phyloP scores from a whole-genome alignment of 495 filamentous ascomycete species.

The Hypoxylon fragiforme region DNA sequence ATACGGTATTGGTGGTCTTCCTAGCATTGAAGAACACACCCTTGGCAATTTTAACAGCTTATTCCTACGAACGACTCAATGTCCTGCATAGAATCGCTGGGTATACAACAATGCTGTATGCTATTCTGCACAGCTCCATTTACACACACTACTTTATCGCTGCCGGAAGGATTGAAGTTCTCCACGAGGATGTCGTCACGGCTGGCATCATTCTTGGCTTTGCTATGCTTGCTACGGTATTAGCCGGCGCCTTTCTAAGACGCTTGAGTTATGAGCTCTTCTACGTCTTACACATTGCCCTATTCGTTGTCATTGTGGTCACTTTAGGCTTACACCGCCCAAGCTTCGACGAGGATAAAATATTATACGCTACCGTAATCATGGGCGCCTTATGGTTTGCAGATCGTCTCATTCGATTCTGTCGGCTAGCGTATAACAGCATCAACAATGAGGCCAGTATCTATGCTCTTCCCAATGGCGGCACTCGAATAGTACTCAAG shows the following conservation, averaged over 20 bases:
- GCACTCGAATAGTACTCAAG: conserved; percentile 58
- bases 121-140: conserved; percentile 49
- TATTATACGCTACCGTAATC: conserved; percentile 49
- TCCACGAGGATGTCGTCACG: conserved; percentile 46
- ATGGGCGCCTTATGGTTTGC: conserved; percentile 52
- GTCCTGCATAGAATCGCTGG: conserved; percentile 61
- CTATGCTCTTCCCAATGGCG: conserved; percentile 58
- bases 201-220: conserved; percentile 55
- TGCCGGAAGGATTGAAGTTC: conserved; percentile 25
- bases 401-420: conserved; percentile 56
- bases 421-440: conserved; percentile 52
- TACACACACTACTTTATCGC: conserved; percentile 48
- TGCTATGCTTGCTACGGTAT: conserved; percentile 44
- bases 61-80: conserved; percentile 65
- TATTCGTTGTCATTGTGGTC: conserved; percentile 56
- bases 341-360: conserved; percentile 41
- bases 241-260: conserved; percentile 47
- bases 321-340: conserved; percentile 59
- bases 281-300: conserved; percentile 57
- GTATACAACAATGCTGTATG: conserved; percentile 53
- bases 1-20: conserved; percentile 59
- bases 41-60: conserved; percentile 57
- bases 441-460: conserved; percentile 59
- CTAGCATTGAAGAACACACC: conserved; percentile 65
- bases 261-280: conserved; percentile 60